phyloP scores from a whole-genome alignment of 805 yeast species.

The Novakomyces olei region DNA sequence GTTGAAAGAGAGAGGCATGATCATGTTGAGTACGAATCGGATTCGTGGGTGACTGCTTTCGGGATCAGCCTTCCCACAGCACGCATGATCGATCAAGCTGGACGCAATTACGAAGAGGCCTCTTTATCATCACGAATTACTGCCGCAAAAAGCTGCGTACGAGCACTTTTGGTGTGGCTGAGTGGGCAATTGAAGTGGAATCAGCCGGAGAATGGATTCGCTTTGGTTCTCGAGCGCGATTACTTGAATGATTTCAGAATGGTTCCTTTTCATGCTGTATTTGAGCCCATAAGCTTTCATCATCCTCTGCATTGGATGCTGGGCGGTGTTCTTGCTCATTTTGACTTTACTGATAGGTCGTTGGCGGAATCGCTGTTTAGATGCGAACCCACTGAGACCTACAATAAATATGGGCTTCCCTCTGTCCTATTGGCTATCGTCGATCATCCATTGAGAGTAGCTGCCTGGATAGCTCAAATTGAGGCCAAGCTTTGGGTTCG shows the following conservation, averaged over 20 bases:
- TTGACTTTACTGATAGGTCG: no score
- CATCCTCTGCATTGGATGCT: slow-evolving; percentile 63
- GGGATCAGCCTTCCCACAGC: slow-evolving; percentile 46
- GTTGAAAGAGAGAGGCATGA: slow-evolving; percentile 49
- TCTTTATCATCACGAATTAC: not conserved
- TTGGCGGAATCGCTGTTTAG: no score
- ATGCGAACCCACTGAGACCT: no score
- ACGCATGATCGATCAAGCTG: slow-evolving; percentile 21
- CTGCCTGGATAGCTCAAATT: slow-evolving; percentile 63
- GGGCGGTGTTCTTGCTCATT: slow-evolving; percentile 24
- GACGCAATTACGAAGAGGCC: slow-evolving; percentile 14
- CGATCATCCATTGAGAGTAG: slow-evolving; percentile 56
- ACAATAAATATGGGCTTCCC: not conserved
- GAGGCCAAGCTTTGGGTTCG: slow-evolving; percentile 86
- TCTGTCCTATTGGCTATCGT: slow-evolving; percentile 18
- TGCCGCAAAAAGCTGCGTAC: slow-evolving; percentile 7
- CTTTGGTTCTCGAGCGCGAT: slow-evolving; percentile 1
- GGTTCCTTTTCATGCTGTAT: slow-evolving; percentile 23
- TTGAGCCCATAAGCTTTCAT: slow-evolving; percentile 38
- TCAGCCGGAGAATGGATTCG: slow-evolving; percentile 8
- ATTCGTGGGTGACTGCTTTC: slow-evolving; percentile 54
- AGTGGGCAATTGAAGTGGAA: slow-evolving; percentile 8
- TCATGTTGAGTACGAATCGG: slow-evolving; percentile 80
- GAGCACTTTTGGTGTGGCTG: slow-evolving; percentile 14
- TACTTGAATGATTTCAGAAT: slow-evolving; percentile 11